Conservation (phyloP, 192 early-diverging fungal species). For the Coemansia sp. region DNA sequence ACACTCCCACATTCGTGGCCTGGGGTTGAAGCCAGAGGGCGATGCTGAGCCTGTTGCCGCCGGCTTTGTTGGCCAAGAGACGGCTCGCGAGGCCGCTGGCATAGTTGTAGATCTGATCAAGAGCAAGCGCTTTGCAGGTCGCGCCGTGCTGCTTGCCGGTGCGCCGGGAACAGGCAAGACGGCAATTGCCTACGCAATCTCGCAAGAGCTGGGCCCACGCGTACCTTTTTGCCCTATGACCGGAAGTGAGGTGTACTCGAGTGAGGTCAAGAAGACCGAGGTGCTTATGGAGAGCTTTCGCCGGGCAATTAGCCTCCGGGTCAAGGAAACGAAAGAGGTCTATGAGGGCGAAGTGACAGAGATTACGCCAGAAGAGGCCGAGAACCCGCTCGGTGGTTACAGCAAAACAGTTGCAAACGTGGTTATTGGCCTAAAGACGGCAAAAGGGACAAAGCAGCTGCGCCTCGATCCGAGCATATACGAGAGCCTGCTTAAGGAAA, state of each 20-base stretch:
- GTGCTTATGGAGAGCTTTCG: constrained; percentile 99
- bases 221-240: constrained; percentile 99
- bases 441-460: constrained; percentile 97
- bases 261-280: constrained; percentile 98
- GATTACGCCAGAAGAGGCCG: constrained; percentile 93
- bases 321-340: constrained; percentile 99
- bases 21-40: constrained; percentile 87
- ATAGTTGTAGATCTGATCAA: constrained; percentile 93
- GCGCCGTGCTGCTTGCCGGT: constrained; percentile 91
- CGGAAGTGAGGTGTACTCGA: constrained; percentile 95
- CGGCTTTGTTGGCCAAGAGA: constrained; percentile 97
- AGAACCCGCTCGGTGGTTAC: constrained; percentile 98
- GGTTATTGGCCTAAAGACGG: constrained; percentile 93
- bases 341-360: constrained; percentile 99
- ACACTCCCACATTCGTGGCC: constrained; percentile 96
- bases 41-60: constrained; percentile 79
- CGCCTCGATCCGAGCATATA: constrained; percentile 97
- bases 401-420: constrained; percentile 96
- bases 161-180: constrained; percentile 98
- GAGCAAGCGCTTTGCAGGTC: constrained; percentile 95
- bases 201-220: constrained; percentile 95
- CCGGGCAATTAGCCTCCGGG: constrained; percentile 90
- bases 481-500: constrained; percentile 96
- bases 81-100: constrained; percentile 93
- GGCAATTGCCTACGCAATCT: constrained; percentile 92